Conservation (phyloP, 2,329 filamentous ascomycete genomes). For the Claviceps fusiformis region DNA sequence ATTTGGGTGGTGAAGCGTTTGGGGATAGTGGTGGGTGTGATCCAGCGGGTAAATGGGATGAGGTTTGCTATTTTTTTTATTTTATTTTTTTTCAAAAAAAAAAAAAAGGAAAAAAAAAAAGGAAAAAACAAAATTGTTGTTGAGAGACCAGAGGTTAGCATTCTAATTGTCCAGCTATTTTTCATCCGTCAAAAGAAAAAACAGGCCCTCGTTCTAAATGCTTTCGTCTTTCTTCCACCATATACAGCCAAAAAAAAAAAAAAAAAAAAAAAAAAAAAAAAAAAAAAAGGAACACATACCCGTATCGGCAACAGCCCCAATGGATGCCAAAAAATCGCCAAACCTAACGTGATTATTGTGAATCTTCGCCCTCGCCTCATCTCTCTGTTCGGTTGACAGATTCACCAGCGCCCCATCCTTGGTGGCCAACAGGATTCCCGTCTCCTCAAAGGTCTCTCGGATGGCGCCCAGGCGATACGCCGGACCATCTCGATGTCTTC, state of each 20-base stretch:
- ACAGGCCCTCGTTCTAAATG: too few relatives aligned
- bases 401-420: constrained; percentile 43
- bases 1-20: constrained; percentile 90
- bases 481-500: constrained; percentile 54
- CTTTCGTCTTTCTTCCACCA: background rate
- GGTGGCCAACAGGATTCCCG: constrained; percentile 67
- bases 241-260: background rate
- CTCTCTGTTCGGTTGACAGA: constrained; percentile 44
- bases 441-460: constrained; percentile 90
- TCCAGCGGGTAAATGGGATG: constrained; percentile 79
- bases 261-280: background rate
- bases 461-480: constrained; percentile 75
- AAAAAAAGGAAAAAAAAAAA: background rate
- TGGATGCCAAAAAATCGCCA: constrained; percentile 42
- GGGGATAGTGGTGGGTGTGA: constrained; percentile 60
- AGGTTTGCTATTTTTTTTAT: constrained; percentile 38
- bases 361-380: constrained; percentile 52
- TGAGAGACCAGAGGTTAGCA: too few relatives aligned
- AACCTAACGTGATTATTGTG: constrained; percentile 57
- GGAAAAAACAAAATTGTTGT: background rate
- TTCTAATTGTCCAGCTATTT: too few relatives aligned
- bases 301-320: constrained; percentile 50
- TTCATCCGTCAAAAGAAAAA: too few relatives aligned
- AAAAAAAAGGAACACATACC: constrained; percentile 29
- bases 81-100: background rate